Base-by-base conservation (phyloP, 306 rosid genomes). In the Biancaea sappan region DNA sequence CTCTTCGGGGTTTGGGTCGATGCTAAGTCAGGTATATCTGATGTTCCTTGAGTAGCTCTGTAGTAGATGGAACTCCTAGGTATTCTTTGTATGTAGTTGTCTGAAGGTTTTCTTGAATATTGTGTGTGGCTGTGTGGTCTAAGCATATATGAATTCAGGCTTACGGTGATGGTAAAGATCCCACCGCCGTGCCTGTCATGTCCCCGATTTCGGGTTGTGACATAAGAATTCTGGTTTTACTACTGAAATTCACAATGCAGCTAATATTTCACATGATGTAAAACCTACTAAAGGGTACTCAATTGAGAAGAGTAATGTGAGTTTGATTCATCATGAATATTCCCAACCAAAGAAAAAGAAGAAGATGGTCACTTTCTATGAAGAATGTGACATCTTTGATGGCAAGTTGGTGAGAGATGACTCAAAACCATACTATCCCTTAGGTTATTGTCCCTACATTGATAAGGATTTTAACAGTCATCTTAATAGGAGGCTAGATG, bases 401-500 rank as follows among this genome's bases (percentile, higher is more conserved):
- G 98, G 97, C n/a, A 76, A 72, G 77, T 93, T 96, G 98, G 92
- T 87, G 24, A 86, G 85, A 75, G 98, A 91, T 77, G 84, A 89
- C 56, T 86, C 92, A 1, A 89, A 91, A 59, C 98, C 98, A 15
- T 91, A 87, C 48, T 91, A 91, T 57, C 88, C 89, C 24, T 38
- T 81, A 28, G 97, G 98, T 41, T 91, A 96, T 62, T 93, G 98
- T 77, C 98, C 97, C 12, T 34, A 71, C 53, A 79, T 91, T 7
- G 98, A 91, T 72, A 80, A 73, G 81, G 92, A 83, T 72, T 93
- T 91, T 53, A 86, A 93, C 78, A 90, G 98, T 47, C 86, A 84
- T 77, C 78, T 80, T 14, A 89, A 93, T 78, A 79, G 85, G 34
- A 91, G 98, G 83, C 90, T 93, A 31, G 98, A 93, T 53, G 58